Percentiles rank a stretch among this genome's conserved stretches.
Evolutionary conservation across 768 basidiomycete genomes (phyloP).

Genomic region (Lyophyllum atratum): DNA sequence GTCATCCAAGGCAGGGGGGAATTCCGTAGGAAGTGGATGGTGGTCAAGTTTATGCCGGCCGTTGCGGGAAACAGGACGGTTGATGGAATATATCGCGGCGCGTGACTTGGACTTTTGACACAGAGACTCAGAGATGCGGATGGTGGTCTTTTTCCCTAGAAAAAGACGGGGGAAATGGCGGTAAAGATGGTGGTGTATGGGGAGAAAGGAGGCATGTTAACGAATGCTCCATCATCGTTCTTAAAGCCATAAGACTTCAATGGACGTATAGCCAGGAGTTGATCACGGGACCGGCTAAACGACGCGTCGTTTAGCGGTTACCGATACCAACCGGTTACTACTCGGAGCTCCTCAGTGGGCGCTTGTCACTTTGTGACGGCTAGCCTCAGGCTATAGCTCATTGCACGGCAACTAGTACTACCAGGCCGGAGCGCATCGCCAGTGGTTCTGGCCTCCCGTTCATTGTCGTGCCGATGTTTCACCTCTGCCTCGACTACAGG

Average conservation of each 20-base stretch:
- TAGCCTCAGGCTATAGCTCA: too few species aligned
- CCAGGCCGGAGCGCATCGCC: neutral
- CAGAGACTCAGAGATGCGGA: too few species aligned
- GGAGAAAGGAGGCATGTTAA: neutral
- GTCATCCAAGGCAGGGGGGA: neutral
- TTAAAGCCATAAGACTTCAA: neutral
- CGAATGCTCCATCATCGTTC: neutral
- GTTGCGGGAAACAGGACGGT: constrained; percentile 35
- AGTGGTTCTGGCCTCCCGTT: neutral
- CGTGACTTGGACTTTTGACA: constrained; percentile 3
- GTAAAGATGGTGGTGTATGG: neutral
- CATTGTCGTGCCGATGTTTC: too few species aligned
- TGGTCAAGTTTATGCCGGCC: constrained; percentile 40
- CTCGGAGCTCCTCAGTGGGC: neutral
- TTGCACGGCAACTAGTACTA: neutral
- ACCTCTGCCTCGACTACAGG: too few species aligned
- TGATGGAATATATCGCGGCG: constrained; percentile 8
- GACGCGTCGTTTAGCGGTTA: constrained; percentile 5
- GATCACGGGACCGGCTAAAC: constrained; percentile 7
- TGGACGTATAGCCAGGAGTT: neutral
- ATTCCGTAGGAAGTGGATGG: constrained; percentile 22
- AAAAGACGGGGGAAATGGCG: neutral
- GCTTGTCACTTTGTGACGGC: too few species aligned
- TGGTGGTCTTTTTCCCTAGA: neutral
- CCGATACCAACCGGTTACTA: too few species aligned